Evolutionary conservation across 805 yeast genomes (phyloP), one percentile per base, ranked within the genome.

Genomic region (Candida maris): DNA sequence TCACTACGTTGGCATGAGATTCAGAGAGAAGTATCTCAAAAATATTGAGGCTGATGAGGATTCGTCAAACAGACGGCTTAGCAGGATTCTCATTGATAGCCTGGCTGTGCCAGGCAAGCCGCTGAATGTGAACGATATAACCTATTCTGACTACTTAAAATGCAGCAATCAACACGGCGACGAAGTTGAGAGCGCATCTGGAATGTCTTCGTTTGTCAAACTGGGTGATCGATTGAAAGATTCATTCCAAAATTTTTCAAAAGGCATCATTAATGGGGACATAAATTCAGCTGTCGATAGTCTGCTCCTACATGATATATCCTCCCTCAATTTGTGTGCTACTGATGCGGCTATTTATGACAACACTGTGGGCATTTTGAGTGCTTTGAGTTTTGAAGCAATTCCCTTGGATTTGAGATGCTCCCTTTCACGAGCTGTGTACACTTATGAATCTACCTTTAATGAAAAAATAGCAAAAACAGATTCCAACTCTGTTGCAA

Each of bases 1-100:
- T 58, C 91, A 85, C 57, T 85, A 84, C 53, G 80, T 87, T 58
- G 93, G 93, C 2, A 68, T 86, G 35, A 71, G 44, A 22, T 23
- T 48, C 20, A 46, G 41, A 19, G 39, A 42, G 9, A 29, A 27
- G 3, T 42, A 37, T 27, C 20, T 37, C 10, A 34, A 31, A 22
- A 9, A 46, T 15, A 35, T 42, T 4, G 48, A 45, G 4, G 27
- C 33, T 12, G 42, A 37, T 27, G 45, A 41, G 4, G 37, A 42
- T 5, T 39, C 35, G 18, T 41, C 50, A 12, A 43, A 41, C n/a
- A 27, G 33, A 20, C 41, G 35, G 22, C 17, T 46, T 14, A 44
- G 37, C 29, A 33, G 27, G 26, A 32, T 46, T 6, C 33, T 46
- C 17, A 32, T 41, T 17, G 30, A 32, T 22, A 38, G 28, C 16